These are phyloP conservation scores for Blastomyces silverae DNA, from an alignment of 2,329 filamentous ascomycete genomes.

Conservation along the genomic window DNA sequence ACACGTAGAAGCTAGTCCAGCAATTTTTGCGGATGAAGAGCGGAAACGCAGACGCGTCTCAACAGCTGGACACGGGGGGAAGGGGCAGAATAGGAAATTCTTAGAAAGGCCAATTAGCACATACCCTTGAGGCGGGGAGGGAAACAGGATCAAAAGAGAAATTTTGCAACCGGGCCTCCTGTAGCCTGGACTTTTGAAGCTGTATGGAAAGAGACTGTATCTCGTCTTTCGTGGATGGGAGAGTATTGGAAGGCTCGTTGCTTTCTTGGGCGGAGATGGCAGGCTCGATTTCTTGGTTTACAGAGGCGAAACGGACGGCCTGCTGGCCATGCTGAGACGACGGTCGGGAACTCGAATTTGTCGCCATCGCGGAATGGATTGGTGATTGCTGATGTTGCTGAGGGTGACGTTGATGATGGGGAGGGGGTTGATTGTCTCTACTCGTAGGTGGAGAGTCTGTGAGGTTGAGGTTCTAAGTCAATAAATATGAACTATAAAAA, in stretches of 20 bases:
- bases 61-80: neutral
- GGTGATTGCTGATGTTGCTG: constrained; percentile 16
- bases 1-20: neutral
- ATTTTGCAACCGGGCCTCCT: constrained; percentile 75
- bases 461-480: neutral
- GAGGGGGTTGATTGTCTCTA: neutral
- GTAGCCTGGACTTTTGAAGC: constrained; percentile 66
- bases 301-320: constrained; percentile 64
- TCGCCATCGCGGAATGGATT: constrained; percentile 26
- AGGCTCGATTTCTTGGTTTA: constrained; percentile 62
- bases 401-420: neutral
- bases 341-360: constrained; percentile 21
- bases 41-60: constrained; percentile 11
- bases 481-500: neutral
- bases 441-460: neutral
- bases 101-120: constrained; percentile 22
- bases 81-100: neutral
- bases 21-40: neutral
- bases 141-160: constrained; percentile 89
- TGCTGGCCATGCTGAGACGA: constrained; percentile 31
- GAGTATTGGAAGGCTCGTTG: constrained; percentile 9
- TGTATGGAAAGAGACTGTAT: constrained; percentile 65
- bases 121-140: constrained; percentile 54
- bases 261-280: constrained; percentile 31
- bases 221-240: constrained; percentile 50